Percentiles rank a stretch among this genome's conserved stretches.
Conservation (phyloP, 2,329 filamentous ascomycete species). For the Xylariaceae sp. region DNA sequence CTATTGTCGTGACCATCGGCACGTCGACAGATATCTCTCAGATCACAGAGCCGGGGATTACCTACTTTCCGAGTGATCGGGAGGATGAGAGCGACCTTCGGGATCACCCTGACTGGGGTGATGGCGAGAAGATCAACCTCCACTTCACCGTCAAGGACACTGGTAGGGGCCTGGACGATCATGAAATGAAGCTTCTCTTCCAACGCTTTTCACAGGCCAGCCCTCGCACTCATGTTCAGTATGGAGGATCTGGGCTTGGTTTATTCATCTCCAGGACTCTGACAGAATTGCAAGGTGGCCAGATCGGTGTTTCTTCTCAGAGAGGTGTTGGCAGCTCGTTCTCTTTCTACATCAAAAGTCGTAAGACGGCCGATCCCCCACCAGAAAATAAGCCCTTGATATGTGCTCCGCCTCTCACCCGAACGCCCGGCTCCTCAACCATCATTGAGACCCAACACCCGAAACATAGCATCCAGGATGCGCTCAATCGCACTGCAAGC, state of each 20-base stretch:
- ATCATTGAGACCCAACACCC: conserved; percentile 29
- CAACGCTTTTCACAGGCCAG: conserved; percentile 64
- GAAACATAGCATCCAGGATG: conserved; percentile 15
- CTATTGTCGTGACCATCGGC: conserved; percentile 59
- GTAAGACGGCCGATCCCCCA: conserved; percentile 44
- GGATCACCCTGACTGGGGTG: conserved; percentile 61
- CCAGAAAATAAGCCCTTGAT: conserved; percentile 35
- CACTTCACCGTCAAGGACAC: conserved; percentile 69
- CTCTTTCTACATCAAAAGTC: conserved; percentile 68
- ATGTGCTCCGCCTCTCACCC: conserved; percentile 25
- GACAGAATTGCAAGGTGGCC: conserved; percentile 70
- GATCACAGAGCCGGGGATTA: conserved; percentile 36
- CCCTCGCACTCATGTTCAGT: conserved; percentile 65
- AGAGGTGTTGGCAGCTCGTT: conserved; percentile 67
- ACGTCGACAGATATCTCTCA: conserved; percentile 51
- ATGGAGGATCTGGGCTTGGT: conserved; percentile 64
- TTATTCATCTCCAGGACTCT: conserved; percentile 72
- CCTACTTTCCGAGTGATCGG: conserved; percentile 44
- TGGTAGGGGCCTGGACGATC: conserved; percentile 58
- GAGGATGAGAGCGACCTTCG: conserved; percentile 41
- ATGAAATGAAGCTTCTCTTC: conserved; percentile 62
- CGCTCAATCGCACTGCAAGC: conserved; percentile 13
- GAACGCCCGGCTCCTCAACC: conserved; percentile 32
- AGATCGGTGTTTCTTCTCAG: conserved; percentile 65
- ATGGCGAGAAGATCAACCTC: conserved; percentile 64